A percentile compares a stretch with the other conserved stretches of the same genome.
phyloP scores from a whole-genome alignment of 495 filamentous ascomycete species.

The Chlorociboria aeruginascens region DNA sequence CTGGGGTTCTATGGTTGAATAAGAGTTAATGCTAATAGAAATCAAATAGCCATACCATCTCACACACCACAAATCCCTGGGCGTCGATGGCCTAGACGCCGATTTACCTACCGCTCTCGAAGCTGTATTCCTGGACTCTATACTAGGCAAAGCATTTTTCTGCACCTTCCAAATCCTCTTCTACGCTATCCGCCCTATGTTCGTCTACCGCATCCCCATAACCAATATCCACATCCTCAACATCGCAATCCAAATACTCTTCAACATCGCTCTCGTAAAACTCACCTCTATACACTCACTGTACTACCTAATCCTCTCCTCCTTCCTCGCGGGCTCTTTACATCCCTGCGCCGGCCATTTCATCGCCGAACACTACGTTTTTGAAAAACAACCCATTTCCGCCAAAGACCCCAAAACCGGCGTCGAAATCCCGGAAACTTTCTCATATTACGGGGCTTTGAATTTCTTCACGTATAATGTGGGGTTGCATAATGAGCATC shows the following conservation, averaged over 20 bases:
- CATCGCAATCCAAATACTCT: slow-evolving; percentile 57
- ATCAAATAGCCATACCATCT: slow-evolving; percentile 76
- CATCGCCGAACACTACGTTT: slow-evolving; percentile 99
- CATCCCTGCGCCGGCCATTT: slow-evolving; percentile 97
- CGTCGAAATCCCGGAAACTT: slow-evolving; percentile 79
- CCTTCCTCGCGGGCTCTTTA: slow-evolving; percentile 85
- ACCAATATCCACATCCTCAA: slow-evolving; percentile 80
- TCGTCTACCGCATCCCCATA: slow-evolving; percentile 80
- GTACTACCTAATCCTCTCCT: slow-evolving; percentile 70
- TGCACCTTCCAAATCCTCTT: slow-evolving; percentile 99
- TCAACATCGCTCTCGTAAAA: slow-evolving; percentile 60
- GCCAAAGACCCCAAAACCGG: slow-evolving; percentile 47
- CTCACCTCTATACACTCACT: slow-evolving; percentile 46
- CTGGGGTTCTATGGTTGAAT: neutral
- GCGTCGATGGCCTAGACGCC: slow-evolving; percentile 90
- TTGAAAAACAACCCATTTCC: slow-evolving; percentile 50
- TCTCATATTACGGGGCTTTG: slow-evolving; percentile 87
- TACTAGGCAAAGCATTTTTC: slow-evolving; percentile 97
- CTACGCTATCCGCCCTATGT: slow-evolving; percentile 97
- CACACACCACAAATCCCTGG: slow-evolving; percentile 97
- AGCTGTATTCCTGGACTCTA: slow-evolving; percentile 88
- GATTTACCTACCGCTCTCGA: slow-evolving; percentile 90
- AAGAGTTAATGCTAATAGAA: slow-evolving; percentile 6
- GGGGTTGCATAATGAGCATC: slow-evolving; percentile 94
- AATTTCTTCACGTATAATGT: slow-evolving; percentile 96